Evolutionary conservation across 352 stramenopile genomes (phyloP), one percentile per base, ranked within the genome.

Genomic region (Elongisporangium prolatum): DNA sequence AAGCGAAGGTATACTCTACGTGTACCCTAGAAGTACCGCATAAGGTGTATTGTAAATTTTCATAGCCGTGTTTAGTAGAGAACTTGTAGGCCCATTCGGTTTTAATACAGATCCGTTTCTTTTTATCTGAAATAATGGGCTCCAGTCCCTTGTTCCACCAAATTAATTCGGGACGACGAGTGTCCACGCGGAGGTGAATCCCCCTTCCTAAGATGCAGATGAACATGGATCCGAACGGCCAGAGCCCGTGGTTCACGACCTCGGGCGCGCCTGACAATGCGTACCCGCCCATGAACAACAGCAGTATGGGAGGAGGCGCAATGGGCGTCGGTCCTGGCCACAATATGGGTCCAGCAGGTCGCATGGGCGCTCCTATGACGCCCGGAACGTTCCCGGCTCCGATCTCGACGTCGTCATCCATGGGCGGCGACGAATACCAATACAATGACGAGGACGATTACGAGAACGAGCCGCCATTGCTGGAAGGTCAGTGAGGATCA

Each of bases 401-500:
- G 63, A 55, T 50, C 47, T 22, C 67, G 52, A 40, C 64, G 28
- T 64, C 66, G 38, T 63, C 69, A 21, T 69, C 65, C 7, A 60
- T 52, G 17, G 60, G 63, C 20, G 54, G 59, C 50, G 72, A 61
- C 18, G 68, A 72, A 47, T 67, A 71, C 50, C 52, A 75, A 44
- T 65, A 61, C 28, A 62, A 70, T 21, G 75, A 76, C 58, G 80
- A 88, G 16, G 84, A 96, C 47, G 95, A 98, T 59, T 98, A 97
- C 61, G 86, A 96, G 38, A 97, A 99, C 76, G 96, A 99, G 66
- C 92, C 95, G 2, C 97, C 97, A 20, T 81, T 99, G 3, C 71
- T 99, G 48, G 97, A 99, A 89, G 82, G 82, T 91, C 47, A 37
- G 48, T 51, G 54, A 49, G 0, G 25, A 18, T 22, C n/a, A 18